A percentile compares a stretch with the other conserved stretches of the same genome.
phyloP scores from a whole-genome alignment of 805 yeast species.

The Dipodascopsis tothii region DNA sequence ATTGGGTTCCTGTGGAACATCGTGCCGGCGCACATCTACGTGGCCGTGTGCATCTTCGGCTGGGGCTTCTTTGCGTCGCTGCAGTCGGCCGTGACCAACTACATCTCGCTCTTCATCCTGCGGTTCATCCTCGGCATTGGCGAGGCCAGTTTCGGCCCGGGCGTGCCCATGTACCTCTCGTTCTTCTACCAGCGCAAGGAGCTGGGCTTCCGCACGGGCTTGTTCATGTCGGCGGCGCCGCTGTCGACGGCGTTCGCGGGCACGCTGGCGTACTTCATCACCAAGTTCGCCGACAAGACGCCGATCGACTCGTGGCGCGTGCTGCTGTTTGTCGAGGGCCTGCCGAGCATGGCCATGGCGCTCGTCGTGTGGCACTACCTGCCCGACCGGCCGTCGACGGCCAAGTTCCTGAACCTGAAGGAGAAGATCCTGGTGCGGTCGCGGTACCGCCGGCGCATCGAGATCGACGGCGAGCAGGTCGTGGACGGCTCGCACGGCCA shows the following conservation, averaged over 20 bases:
- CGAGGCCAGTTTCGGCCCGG: conserved; percentile 40
- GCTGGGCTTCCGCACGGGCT: conserved; percentile 34
- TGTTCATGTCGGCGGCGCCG: conserved; percentile 36
- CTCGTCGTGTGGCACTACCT: conserved; percentile 29
- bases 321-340: conserved; percentile 39
- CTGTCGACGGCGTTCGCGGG: conserved; percentile 38
- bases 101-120: conserved; percentile 38
- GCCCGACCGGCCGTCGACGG: conserved; percentile 38
- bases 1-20: conserved; percentile 22
- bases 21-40: conserved; percentile 41
- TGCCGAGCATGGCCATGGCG: conserved; percentile 39
- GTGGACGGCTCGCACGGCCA: conserved; percentile 16
- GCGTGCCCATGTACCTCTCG: conserved; percentile 35
- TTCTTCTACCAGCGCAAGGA: conserved; percentile 37
- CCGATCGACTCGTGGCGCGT: conserved; percentile 37
- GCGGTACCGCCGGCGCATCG: conserved; percentile 16
- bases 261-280: conserved; percentile 23
- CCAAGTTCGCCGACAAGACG: conserved; percentile 15
- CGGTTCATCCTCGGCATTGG: conserved; percentile 41
- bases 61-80: conserved; percentile 48
- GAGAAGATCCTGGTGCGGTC: conserved; percentile 22
- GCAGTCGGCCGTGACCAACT: conserved; percentile 42
- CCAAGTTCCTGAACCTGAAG: conserved; percentile 34
- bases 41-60: conserved; percentile 40
- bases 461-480: conserved; percentile 20